A percentile compares a stretch with the other conserved stretches of the same genome.
These are phyloP conservation scores for Peronosclerospora sorghi DNA, from an alignment of 352 stramenopile genomes.

Conservation along the genomic window DNA sequence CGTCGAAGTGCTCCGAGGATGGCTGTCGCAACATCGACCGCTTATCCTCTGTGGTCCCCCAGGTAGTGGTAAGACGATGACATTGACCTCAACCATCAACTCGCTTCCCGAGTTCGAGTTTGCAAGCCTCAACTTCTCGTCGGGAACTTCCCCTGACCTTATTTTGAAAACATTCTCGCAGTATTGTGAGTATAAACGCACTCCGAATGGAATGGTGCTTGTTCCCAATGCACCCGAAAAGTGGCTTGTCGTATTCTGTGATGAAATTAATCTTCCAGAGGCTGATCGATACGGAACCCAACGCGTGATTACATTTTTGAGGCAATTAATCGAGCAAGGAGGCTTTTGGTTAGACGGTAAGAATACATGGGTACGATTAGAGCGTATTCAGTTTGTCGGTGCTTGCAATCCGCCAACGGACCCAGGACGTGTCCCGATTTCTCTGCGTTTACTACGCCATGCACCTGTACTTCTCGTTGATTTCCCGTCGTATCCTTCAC, in stretches of 20 bases:
- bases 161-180: constrained; percentile 98
- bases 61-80: constrained; percentile 99
- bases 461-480: constrained; percentile 98
- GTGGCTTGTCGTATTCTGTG: constrained; percentile 99
- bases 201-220: constrained; percentile 93
- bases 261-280: constrained; percentile 99
- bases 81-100: constrained; percentile 94
- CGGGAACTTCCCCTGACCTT: constrained; percentile 94
- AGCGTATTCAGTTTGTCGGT: constrained; percentile 93
- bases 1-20: constrained; percentile 95
- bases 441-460: constrained; percentile 95
- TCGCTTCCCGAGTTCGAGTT: constrained; percentile 97
- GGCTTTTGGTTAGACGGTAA: constrained; percentile 85
- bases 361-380: constrained; percentile 85
- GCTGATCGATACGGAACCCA: constrained; percentile 98
- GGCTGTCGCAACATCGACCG: constrained; percentile 93
- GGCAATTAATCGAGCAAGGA: constrained; percentile 96
- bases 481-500: constrained; percentile 92
- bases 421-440: constrained; percentile 94
- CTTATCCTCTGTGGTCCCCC: constrained; percentile 97
- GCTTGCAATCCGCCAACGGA: constrained; percentile 99
- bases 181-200: constrained; percentile 98
- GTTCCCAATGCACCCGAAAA: constrained; percentile 89
- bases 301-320: constrained; percentile 98
- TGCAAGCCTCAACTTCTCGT: constrained; percentile 98